Evolutionary conservation across 2,329 filamentous ascomycete genomes (phyloP).

Genomic region (Xylaria arbuscula): DNA sequence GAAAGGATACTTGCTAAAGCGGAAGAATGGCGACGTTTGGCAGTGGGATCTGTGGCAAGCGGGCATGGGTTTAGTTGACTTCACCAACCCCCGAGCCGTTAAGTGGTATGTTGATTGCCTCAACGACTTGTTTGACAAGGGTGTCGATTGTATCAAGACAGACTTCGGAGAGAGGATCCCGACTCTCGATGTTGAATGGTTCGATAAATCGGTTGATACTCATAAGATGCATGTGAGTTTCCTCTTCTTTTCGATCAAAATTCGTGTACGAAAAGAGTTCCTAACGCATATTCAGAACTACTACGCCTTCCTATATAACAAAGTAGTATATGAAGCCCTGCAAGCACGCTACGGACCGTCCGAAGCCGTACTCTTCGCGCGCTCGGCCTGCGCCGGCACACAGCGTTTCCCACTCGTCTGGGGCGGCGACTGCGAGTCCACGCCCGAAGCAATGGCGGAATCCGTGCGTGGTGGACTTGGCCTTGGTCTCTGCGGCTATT

Average conservation of each 20-base stretch:
- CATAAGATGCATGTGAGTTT: constrained; percentile 70
- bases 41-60: constrained; percentile 84
- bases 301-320: constrained; percentile 80
- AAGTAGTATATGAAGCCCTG: constrained; percentile 73
- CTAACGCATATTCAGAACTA: constrained; percentile 63
- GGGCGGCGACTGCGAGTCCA: constrained; percentile 81
- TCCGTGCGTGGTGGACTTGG: constrained; percentile 73
- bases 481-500: constrained; percentile 72
- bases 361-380: constrained; percentile 73
- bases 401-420: constrained; percentile 77
- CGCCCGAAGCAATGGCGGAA: constrained; percentile 78
- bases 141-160: constrained; percentile 79
- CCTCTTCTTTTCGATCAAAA: neutral
- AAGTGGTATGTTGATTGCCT: constrained; percentile 73
- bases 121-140: constrained; percentile 72
- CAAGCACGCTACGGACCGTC: constrained; percentile 62
- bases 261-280: neutral
- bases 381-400: constrained; percentile 73
- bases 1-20: constrained; percentile 76
- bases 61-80: constrained; percentile 79
- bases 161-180: constrained; percentile 81
- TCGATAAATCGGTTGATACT: constrained; percentile 68
- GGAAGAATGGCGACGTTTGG: constrained; percentile 75
- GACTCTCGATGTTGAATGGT: constrained; percentile 71
- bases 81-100: constrained; percentile 76